These are phyloP conservation scores for Sporothrix curviconia DNA, from an alignment of 2,329 filamentous ascomycete species.

Conservation along the genomic window DNA sequence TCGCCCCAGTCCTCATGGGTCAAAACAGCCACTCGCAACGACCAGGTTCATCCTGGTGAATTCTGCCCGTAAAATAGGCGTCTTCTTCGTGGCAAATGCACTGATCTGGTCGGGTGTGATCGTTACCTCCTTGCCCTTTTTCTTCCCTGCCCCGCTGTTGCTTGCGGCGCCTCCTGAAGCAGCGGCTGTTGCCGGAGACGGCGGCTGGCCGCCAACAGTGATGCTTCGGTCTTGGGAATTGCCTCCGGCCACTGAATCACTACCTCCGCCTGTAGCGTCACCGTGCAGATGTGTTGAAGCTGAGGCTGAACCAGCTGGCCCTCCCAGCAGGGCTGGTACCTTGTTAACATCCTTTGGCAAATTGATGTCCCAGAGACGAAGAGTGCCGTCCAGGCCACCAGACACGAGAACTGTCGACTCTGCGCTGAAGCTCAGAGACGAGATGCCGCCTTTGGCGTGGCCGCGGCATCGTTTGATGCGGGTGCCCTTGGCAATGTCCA, in stretches of 20 bases:
- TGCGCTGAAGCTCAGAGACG: conserved; percentile 86
- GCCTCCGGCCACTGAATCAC: conserved; percentile 36
- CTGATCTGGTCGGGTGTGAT: conserved; percentile 90
- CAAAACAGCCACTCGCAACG: conserved; percentile 70
- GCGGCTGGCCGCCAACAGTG: conserved; percentile 39
- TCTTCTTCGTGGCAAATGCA: conserved; percentile 93
- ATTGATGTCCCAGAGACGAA: conserved; percentile 88
- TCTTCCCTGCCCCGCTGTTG: conserved; percentile 43
- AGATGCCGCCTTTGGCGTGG: conserved; percentile 88
- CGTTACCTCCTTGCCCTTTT: conserved; percentile 83
- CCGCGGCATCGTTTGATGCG: conserved; percentile 89
- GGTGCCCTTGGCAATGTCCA: conserved; percentile 84
- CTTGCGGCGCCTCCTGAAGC: conserved; percentile 28
- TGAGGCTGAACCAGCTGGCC: background rate
- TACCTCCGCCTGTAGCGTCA: conserved; percentile 30
- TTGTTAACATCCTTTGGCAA: conserved; percentile 60
- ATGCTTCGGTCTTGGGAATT: conserved; percentile 31
- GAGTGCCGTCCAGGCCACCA: conserved; percentile 84
- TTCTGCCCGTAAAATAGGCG: conserved; percentile 83
- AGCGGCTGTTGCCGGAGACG: conserved; percentile 33
- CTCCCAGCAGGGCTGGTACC: conserved; percentile 26
- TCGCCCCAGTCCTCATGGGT: conserved; percentile 34
- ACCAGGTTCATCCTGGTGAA: conserved; percentile 96
- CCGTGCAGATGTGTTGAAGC: conserved; percentile 19
- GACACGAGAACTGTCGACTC: conserved; percentile 88